These are phyloP conservation scores for Ophiostoma angusticollis DNA, from an alignment of 2,329 filamentous ascomycete genomes.

Conservation along the genomic window DNA sequence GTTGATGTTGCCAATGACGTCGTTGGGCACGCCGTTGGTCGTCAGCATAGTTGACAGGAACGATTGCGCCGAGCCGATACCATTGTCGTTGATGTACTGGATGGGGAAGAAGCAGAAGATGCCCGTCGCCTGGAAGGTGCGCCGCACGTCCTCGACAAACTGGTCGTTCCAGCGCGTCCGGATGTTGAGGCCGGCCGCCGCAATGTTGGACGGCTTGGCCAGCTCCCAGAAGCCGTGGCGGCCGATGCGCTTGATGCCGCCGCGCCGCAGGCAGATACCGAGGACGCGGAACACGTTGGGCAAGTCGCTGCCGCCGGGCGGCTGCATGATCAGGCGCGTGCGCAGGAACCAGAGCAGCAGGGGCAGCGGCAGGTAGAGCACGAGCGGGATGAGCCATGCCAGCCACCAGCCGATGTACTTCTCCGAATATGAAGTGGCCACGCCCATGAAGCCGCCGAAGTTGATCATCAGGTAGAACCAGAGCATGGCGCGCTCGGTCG, in stretches of 20 bases:
- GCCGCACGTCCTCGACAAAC: slow-evolving; percentile 36
- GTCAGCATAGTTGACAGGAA: slow-evolving; percentile 35
- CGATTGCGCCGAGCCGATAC: slow-evolving; percentile 35
- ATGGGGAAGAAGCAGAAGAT: slow-evolving; percentile 50
- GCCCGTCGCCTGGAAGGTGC: slow-evolving; percentile 53
- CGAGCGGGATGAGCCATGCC: slow-evolving; percentile 48
- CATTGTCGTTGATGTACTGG: slow-evolving; percentile 32
- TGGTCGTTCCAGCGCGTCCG: slow-evolving; percentile 40
- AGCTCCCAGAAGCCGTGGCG: slow-evolving; percentile 48
- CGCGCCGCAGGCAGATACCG: slow-evolving; percentile 26
- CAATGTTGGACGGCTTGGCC: slow-evolving; percentile 51
- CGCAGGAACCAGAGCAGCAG: slow-evolving; percentile 29
- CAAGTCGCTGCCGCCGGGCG: slow-evolving; percentile 32
- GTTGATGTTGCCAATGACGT: slow-evolving; percentile 62
- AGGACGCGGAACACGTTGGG: slow-evolving; percentile 30
- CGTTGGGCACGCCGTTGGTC: slow-evolving; percentile 59
- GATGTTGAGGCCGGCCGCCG: slow-evolving; percentile 25
- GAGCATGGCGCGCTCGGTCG: slow-evolving; percentile 55
- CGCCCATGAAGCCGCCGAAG: slow-evolving; percentile 50
- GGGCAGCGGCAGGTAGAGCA: slow-evolving; percentile 30
- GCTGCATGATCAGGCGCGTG: slow-evolving; percentile 29
- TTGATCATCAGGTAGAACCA: slow-evolving; percentile 57
- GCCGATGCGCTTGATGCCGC: slow-evolving; percentile 26
- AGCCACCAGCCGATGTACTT: slow-evolving; percentile 59
- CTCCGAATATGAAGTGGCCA: slow-evolving; percentile 59